These are phyloP conservation scores for Kodamaea neixiangensis DNA, from an alignment of 805 yeast genomes.

Conservation along the genomic window DNA sequence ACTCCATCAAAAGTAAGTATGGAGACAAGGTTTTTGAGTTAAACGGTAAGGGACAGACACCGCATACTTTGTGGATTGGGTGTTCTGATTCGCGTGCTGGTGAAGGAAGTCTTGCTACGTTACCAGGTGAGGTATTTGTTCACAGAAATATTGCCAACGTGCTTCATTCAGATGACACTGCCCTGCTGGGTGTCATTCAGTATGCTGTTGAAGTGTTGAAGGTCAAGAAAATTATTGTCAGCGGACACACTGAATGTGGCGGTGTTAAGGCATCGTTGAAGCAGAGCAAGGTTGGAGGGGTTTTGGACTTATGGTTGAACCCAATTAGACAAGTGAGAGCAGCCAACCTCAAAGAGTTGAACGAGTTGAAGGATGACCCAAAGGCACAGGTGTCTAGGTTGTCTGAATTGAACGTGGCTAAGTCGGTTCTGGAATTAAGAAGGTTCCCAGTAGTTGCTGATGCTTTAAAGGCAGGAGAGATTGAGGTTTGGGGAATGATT, in stretches of 20 bases:
- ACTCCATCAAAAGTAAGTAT: constrained; percentile 47
- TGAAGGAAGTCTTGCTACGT: constrained; percentile 68
- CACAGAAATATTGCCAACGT: constrained; percentile 87
- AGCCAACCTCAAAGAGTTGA: constrained; percentile 52
- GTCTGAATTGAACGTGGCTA: constrained; percentile 72
- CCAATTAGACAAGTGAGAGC: constrained; percentile 70
- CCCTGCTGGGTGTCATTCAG: constrained; percentile 76
- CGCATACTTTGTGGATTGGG: constrained; percentile 92
- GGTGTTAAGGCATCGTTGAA: constrained; percentile 82
- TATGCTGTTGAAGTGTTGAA: constrained; percentile 83
- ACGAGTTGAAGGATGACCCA: constrained; percentile 48
- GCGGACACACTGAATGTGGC: constrained; percentile 96
- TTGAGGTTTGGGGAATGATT: constrained; percentile 79
- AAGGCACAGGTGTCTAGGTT: constrained; percentile 58
- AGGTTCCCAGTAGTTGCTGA: constrained; percentile 66
- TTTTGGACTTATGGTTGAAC: constrained; percentile 70
- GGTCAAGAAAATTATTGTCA: constrained; percentile 76
- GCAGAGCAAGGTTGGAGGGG: constrained; percentile 62
- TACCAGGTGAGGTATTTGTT: constrained; percentile 89
- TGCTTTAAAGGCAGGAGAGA: constrained; percentile 60
- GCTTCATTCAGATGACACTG: constrained; percentile 66
- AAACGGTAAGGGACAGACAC: constrained; percentile 81
- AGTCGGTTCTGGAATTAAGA: constrained; percentile 67
- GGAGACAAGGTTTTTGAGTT: constrained; percentile 56
- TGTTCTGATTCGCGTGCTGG: constrained; percentile 91